phyloP scores from a whole-genome alignment of 805 yeast genomes.

The Candida andamanensis region DNA sequence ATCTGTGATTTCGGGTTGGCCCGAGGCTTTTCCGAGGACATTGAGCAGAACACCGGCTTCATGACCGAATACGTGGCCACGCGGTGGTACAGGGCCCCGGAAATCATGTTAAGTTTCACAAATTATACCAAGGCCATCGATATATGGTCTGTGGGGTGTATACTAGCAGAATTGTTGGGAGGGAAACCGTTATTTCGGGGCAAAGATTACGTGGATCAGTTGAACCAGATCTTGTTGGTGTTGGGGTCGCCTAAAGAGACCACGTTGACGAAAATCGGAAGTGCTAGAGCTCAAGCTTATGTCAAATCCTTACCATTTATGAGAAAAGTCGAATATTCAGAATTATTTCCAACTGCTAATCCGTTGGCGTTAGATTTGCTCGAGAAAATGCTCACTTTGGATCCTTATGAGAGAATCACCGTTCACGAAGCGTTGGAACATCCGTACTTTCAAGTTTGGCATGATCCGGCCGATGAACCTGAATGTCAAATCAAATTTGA shows the following conservation, averaged over 20 bases:
- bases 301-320: slow-evolving; percentile 80
- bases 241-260: slow-evolving; percentile 82
- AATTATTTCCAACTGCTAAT: slow-evolving; percentile 77
- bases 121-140: slow-evolving; percentile 94
- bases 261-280: slow-evolving; percentile 51
- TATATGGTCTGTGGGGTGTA: slow-evolving; percentile 96
- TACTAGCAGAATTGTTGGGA: slow-evolving; percentile 87
- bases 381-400: slow-evolving; percentile 80
- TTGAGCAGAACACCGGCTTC: slow-evolving; percentile 76
- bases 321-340: slow-evolving; percentile 69
- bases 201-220: slow-evolving; percentile 91
- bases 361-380: slow-evolving; percentile 81
- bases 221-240: slow-evolving; percentile 78
- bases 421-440: slow-evolving; percentile 89
- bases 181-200: slow-evolving; percentile 93
- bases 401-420: slow-evolving; percentile 81
- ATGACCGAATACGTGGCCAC: slow-evolving; percentile 99
- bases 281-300: slow-evolving; percentile 86
- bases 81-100: slow-evolving; percentile 97
- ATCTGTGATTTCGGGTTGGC: slow-evolving; percentile 97
- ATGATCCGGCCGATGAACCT: slow-evolving; percentile 89
- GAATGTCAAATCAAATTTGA: slow-evolving; percentile 77
- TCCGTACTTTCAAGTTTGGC: slow-evolving; percentile 91
- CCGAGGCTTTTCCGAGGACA: slow-evolving; percentile 78
- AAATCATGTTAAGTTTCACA: slow-evolving; percentile 91